phyloP scores from a whole-genome alignment of 805 yeast genomes.

The Huiozyma sinensis region DNA sequence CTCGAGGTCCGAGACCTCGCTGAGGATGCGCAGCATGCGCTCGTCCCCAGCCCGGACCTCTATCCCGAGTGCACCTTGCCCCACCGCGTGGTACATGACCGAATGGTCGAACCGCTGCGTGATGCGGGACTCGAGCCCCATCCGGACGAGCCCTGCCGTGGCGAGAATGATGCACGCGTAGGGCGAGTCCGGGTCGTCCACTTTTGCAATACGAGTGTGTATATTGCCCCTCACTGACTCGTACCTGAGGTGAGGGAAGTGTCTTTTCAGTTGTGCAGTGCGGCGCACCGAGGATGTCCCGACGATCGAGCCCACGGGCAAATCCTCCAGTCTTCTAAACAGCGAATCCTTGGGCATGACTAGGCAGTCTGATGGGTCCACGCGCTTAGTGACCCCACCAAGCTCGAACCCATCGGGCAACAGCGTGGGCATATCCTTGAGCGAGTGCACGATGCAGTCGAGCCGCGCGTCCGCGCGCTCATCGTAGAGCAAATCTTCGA shows the following conservation, averaged over 20 bases:
- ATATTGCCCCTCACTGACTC: slow-evolving; percentile 80
- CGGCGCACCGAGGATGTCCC: slow-evolving; percentile 94
- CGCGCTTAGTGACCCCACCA: slow-evolving; percentile 78
- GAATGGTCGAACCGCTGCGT: slow-evolving; percentile 59
- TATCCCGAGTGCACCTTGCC: slow-evolving; percentile 96
- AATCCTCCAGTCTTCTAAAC: slow-evolving; percentile 54
- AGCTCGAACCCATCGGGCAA: slow-evolving; percentile 83
- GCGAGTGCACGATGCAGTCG: slow-evolving; percentile 85
- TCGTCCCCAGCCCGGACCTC: slow-evolving; percentile 71
- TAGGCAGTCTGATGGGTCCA: slow-evolving; percentile 89
- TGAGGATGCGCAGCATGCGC: slow-evolving; percentile 46
- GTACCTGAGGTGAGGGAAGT: slow-evolving; percentile 65
- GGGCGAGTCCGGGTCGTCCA: slow-evolving; percentile 59
- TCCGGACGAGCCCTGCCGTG: slow-evolving; percentile 78
- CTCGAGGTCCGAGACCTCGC: slow-evolving; percentile 51
- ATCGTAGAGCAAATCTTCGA: slow-evolving; percentile 64
- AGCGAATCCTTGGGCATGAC: slow-evolving; percentile 59
- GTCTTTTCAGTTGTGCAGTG: slow-evolving; percentile 76
- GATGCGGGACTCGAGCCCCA: slow-evolving; percentile 65
- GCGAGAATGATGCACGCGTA: slow-evolving; percentile 77
- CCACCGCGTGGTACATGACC: slow-evolving; percentile 91
- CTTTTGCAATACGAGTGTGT: slow-evolving; percentile 69
- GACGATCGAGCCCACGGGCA: slow-evolving; percentile 77
- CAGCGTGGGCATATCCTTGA: slow-evolving; percentile 86
- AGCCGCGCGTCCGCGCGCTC: slow-evolving; percentile 56